These are phyloP conservation scores for Cercospora nicotianae DNA, from an alignment of 2,329 filamentous ascomycete genomes.

Conservation along the genomic window DNA sequence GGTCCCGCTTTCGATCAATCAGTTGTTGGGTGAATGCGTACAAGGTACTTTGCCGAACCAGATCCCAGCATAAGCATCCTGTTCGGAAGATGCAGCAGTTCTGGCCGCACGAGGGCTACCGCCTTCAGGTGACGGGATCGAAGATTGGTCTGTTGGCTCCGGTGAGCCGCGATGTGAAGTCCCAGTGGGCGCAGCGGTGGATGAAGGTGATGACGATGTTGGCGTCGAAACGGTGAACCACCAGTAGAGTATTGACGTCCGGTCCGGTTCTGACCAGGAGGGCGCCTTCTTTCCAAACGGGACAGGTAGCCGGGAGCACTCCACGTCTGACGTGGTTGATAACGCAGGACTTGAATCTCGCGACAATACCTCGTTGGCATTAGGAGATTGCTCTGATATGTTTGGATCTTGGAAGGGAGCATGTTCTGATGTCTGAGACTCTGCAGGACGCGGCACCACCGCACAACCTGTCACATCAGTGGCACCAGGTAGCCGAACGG, in stretches of 20 bases:
- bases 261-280: neutral
- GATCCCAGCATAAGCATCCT: neutral
- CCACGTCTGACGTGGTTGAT: neutral
- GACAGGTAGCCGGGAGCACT: neutral
- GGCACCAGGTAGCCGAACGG: neutral
- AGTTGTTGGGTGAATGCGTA: neutral
- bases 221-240: neutral
- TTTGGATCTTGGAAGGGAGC: neutral
- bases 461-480: neutral
- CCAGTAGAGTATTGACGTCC: neutral
- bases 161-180: neutral
- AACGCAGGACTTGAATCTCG: neutral
- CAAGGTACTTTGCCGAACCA: neutral
- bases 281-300: neutral
- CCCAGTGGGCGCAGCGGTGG: neutral
- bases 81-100: neutral
- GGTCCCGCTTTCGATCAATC: too few species aligned
- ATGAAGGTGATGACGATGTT: neutral
- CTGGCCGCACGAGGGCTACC: neutral
- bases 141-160: neutral
- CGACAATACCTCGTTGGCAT: neutral
- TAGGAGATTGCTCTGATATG: neutral
- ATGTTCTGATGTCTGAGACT: neutral
- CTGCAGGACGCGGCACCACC: neutral
- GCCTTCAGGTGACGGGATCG: neutral